phyloP scores from a whole-genome alignment of 2,329 filamentous ascomycete genomes.

The Aspergillus udagawae region DNA sequence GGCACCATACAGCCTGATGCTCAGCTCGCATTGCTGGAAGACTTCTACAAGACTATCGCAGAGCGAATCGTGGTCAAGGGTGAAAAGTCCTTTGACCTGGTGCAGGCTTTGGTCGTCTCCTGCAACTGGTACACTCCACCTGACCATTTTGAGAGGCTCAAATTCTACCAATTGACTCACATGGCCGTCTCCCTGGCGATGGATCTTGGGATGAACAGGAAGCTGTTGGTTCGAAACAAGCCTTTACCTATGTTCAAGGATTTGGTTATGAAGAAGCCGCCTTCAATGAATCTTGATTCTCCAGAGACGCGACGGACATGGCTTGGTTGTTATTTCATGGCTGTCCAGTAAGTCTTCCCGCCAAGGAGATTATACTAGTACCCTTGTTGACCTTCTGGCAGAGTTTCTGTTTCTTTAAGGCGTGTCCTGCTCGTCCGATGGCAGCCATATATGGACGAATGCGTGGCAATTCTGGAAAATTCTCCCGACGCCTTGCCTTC shows the following conservation, averaged over 20 bases:
- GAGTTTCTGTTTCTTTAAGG: slow-evolving; percentile 56
- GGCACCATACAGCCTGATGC: slow-evolving; percentile 50
- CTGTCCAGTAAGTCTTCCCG: slow-evolving; percentile 45
- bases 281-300: slow-evolving; percentile 46
- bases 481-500: slow-evolving; percentile 55
- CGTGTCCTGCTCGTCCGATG: slow-evolving; percentile 57
- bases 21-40: slow-evolving; percentile 61
- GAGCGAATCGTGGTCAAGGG: slow-evolving; percentile 70
- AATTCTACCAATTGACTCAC: slow-evolving; percentile 84
- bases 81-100: slow-evolving; percentile 76
- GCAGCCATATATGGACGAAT: slow-evolving; percentile 62
- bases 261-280: slow-evolving; percentile 34
- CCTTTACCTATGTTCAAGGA: slow-evolving; percentile 35
- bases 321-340: slow-evolving; percentile 59
- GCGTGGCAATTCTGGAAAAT: slow-evolving; percentile 53
- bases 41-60: slow-evolving; percentile 69
- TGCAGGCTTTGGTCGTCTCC: slow-evolving; percentile 71
- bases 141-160: slow-evolving; percentile 77
- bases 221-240: slow-evolving; percentile 36
- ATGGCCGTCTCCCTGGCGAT: slow-evolving; percentile 77
- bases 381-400: slow-evolving; percentile 23
- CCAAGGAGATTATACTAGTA: not conserved
- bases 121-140: slow-evolving; percentile 86
- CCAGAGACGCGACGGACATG: slow-evolving; percentile 57
- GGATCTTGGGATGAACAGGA: slow-evolving; percentile 71